Evolutionary conservation across 768 basidiomycete species (phyloP), one percentile per base, ranked within the genome.

Genomic region (Phallus indusiatus): DNA sequence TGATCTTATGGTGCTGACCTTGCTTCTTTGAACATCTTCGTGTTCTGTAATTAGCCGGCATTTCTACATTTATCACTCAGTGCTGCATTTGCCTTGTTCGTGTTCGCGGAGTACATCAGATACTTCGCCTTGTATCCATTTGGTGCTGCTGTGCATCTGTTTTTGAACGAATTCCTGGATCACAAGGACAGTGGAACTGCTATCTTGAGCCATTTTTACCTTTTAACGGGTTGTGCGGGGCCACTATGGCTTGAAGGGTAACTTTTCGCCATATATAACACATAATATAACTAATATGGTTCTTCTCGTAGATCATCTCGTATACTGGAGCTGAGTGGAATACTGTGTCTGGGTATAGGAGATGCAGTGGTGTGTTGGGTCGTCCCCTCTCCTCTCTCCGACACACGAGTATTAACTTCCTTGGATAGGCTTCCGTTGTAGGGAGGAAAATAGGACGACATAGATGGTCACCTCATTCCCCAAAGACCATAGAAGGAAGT

Each of bases 51-150:
- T 0, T 72, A 98, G 94, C 94, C 96, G 21, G 94, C 95, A 1
- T 99, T 99, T 73, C 86, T 90, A 34, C 94, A 98, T 70, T 75
- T 98, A 48, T 85, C 94, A 9, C 96, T 99, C 75, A 94, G 90
- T 65, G 86, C 84, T 18, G 95, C 95, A 1, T 98, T 99, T 71
- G 86, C 96, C 9, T 71, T 92, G 63, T 98, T 99, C 75, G 90
- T 85, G 21, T 97, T 99, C 70, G 85, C 90, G 59, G 96, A 99
- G 74, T 98, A 97, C 75, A 82, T 97, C 63, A 90, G 96, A 60
- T 99, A 97, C 72, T 99, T 98, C 72, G 96, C 96, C 37, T 81
- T 99, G 53, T 97, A 96, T 73, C 96, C 96, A 2, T 90, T 97
- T 65, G 93, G 94, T 14, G 94, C 90, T 10, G 76, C 83, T 11